Conservation (phyloP, 345 rosid genomes). For the Eutrema heterophyllum region DNA sequence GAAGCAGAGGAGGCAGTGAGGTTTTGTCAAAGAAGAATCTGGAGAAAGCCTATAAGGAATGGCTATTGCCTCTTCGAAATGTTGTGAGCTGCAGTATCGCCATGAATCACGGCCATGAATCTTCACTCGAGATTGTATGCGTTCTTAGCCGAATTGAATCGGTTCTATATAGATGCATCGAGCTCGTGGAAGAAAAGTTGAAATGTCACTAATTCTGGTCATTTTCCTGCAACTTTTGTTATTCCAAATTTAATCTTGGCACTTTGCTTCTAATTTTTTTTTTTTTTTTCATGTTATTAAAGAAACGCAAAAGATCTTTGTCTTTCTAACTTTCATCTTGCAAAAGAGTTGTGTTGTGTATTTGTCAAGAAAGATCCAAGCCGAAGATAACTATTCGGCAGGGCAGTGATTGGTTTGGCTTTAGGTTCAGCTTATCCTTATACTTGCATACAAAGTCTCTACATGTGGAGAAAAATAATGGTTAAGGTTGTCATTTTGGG, state of each 20-base stretch:
- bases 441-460: conserved; percentile 29
- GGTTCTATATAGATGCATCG: conserved; percentile 79
- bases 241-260: not conserved
- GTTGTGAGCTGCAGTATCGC: conserved; percentile 45
- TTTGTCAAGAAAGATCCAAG: not conserved
- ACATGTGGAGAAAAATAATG: not conserved
- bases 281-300: not conserved
- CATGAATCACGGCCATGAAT: conserved; percentile 36
- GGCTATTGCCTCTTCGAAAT: conserved; percentile 81
- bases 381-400: not conserved
- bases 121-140: conserved; percentile 30
- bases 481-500: conserved; percentile 35
- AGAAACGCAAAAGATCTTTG: not conserved
- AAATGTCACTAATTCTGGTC: not conserved
- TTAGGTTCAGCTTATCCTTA: conserved; percentile 20
- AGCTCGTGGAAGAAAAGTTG: conserved; percentile 73
- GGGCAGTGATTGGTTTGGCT: not conserved
- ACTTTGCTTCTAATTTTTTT: not conserved
- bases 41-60: conserved; percentile 56
- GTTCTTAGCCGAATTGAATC: conserved; percentile 60
- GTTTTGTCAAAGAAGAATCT: conserved; percentile 51
- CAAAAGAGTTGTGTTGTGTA: not conserved
- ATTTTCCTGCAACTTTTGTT: not conserved
- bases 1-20: conserved; percentile 41
- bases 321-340: not conserved